Evolutionary conservation across 148 eudicot genomes (phyloP), one percentile per base, ranked within the genome.

Genomic region (Polygonum aviculare): DNA sequence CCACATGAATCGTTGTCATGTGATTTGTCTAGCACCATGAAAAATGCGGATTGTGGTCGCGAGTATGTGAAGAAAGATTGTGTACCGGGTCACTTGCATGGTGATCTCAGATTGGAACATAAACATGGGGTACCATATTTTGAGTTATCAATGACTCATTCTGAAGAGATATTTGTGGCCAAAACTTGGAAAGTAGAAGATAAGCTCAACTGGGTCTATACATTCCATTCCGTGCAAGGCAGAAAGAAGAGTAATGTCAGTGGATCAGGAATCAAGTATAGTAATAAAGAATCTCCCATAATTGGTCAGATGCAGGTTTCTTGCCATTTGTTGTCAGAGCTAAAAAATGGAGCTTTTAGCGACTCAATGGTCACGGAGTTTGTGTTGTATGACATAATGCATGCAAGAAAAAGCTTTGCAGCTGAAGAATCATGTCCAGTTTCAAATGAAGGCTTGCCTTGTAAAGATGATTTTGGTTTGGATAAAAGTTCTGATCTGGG

Each of bases 251-350:
- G 95, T 78, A 90, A 79, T 76, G 88, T 90, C 38, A 83, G 81
- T 76, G 70, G 87, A 85, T 96, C 89, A 71, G 65, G 98, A 88
- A 54, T 80, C 70, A 89, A 83, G 81, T 88, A 84, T 75, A 79
- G 80, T 79, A 88, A 84, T 69, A 90, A 83, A 80, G 88, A 79
- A 74, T 87, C 90, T 31, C 80, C 92, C 40, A 77, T 88, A 84
- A 83, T 92, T 63, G 97, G 92, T 48, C 98, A 94, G 80, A 92
- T 94, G 97, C 90, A 83, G 77, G 97, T 92, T 65, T 87, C 95
- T 15, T 90, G 97, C 80, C 84, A 83, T 77, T 77, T 86, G 65
- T 86, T 85, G 75, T 87, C 91, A 41, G 95, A 94, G 77, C 49
- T 88, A 62, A 88, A 79, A 76, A 82, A 79, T 38, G 85, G 88